phyloP scores from a whole-genome alignment of 345 rosid genomes.

The Eucalyptus sideroxylon region DNA sequence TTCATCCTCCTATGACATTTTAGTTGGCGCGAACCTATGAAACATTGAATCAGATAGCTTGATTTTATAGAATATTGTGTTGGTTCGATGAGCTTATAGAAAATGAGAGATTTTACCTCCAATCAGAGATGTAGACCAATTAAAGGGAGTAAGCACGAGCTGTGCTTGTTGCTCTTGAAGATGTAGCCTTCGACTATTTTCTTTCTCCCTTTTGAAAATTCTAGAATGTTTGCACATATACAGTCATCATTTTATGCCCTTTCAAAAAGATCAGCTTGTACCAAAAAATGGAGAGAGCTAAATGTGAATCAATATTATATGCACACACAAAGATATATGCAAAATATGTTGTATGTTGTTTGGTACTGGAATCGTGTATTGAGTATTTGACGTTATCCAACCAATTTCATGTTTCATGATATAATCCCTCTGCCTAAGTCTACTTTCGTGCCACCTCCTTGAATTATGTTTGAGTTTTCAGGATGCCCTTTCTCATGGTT shows the following conservation, averaged over 20 bases:
- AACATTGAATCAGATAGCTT: rapidly evolving
- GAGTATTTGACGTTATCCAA: not conserved
- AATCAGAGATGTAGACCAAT: not conserved
- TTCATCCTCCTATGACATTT: not conserved
- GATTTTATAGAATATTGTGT: not conserved
- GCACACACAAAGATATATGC: not conserved
- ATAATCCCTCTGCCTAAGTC: not conserved
- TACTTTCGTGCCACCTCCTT: not conserved
- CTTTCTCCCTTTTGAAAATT: no score
- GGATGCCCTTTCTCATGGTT: no score
- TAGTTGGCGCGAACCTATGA: not conserved
- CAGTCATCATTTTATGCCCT: not conserved
- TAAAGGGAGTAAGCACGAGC: not conserved
- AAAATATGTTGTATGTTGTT: not conserved
- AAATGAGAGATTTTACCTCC: not conserved
- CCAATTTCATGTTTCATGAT: not conserved
- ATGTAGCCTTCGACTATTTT: not conserved
- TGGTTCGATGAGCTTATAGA: not conserved
- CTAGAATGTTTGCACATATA: no score
- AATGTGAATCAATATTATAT: no score
- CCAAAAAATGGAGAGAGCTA: not conserved
- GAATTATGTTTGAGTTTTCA: no score
- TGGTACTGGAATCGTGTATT: rapidly evolving
- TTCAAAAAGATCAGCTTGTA: not conserved
- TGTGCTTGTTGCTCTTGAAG: not conserved